phyloP scores from a whole-genome alignment of 345 rosid genomes.

The Turritis glabra region DNA sequence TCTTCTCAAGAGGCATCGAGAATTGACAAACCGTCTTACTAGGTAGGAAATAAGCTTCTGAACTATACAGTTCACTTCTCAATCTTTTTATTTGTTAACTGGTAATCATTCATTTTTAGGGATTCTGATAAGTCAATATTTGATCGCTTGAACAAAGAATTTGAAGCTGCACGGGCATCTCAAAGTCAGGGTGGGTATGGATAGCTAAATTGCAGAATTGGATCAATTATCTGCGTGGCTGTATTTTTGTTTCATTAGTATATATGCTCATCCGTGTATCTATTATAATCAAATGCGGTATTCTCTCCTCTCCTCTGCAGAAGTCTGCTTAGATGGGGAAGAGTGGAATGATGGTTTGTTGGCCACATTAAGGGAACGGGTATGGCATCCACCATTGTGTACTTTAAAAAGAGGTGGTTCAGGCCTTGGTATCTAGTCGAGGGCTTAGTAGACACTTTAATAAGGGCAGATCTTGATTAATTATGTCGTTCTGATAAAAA shows the following conservation, averaged over 20 bases:
- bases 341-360: constrained; percentile 94
- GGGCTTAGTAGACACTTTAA: constrained; percentile 11
- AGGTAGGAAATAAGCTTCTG: constrained; percentile 46
- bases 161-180: constrained; percentile 80
- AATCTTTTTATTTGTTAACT: constrained; percentile 2
- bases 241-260: constrained; percentile 2
- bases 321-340: constrained; percentile 73
- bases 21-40: constrained; percentile 75
- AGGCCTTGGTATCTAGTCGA: not conserved
- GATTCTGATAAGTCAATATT: constrained; percentile 88
- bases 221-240: not conserved
- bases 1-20: constrained; percentile 82
- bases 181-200: constrained; percentile 67
- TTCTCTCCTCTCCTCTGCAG: constrained; percentile 46
- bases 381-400: constrained; percentile 38
- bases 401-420: constrained; percentile 8
- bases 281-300: not conserved
- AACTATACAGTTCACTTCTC: not conserved
- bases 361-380: constrained; percentile 94
- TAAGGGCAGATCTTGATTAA: constrained; percentile 9
- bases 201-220: constrained; percentile 6
- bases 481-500: not conserved
- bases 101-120: constrained; percentile 44
- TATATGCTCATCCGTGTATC: not conserved
- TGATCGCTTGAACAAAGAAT: constrained; percentile 86